These are phyloP conservation scores for Suillus subaureus DNA, from an alignment of 768 basidiomycete genomes.

Conservation along the genomic window DNA sequence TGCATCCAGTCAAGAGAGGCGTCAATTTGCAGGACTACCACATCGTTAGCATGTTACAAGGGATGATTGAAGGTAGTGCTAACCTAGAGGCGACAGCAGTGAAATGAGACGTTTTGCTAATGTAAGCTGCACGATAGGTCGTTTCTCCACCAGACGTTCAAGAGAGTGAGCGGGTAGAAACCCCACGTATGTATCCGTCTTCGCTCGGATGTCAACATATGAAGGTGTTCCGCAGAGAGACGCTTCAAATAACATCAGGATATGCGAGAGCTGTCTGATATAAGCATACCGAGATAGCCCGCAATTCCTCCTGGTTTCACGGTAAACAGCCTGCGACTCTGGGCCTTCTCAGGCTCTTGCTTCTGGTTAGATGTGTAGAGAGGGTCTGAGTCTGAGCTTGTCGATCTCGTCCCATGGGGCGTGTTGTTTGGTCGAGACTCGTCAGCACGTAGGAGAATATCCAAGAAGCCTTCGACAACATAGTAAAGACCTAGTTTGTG, in stretches of 20 bases:
- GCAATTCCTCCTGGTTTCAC: conserved; percentile 98
- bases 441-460: conserved; percentile 76
- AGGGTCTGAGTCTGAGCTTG: conserved; percentile 38
- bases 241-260: conserved; percentile 45
- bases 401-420: conserved; percentile 14
- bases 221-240: conserved; percentile 90
- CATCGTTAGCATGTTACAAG: background rate
- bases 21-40: conserved; percentile 90
- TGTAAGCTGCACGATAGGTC: conserved; percentile 94
- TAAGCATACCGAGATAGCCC: conserved; percentile 80
- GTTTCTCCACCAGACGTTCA: conserved; percentile 87
- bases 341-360: conserved; percentile 32
- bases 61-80: conserved; percentile 17
- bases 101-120: conserved; percentile 96
- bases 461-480: conserved; percentile 94
- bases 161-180: conserved; percentile 88
- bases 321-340: conserved; percentile 75
- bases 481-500: conserved; percentile 73
- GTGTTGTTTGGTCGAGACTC: conserved; percentile 21
- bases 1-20: conserved; percentile 98
- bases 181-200: conserved; percentile 98
- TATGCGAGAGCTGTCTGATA: background rate
- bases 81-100: conserved; percentile 89
- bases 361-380: conserved; percentile 37
- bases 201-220: conserved; percentile 95